Percentiles rank a stretch among this genome's conserved stretches.
These are phyloP conservation scores for Scutellaria minor DNA, from an alignment of 257 asterid genomes.

Conservation along the genomic window DNA sequence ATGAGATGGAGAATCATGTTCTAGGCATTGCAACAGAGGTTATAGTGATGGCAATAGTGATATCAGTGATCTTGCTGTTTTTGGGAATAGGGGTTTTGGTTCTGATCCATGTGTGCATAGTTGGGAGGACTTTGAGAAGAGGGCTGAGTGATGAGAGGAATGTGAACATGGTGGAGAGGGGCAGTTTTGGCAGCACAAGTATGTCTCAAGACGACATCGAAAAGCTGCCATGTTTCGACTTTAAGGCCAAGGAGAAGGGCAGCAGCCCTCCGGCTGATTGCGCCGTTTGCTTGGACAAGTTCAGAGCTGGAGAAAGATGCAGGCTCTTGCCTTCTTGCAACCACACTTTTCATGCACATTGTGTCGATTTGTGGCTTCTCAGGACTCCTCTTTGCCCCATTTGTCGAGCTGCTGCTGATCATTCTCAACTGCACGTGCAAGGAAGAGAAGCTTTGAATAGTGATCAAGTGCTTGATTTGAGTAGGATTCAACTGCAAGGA, in stretches of 20 bases:
- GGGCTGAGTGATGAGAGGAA: slow-evolving; percentile 20
- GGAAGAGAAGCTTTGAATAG: too few species aligned
- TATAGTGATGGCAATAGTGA: slow-evolving; percentile 50
- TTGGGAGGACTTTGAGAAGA: slow-evolving; percentile 53
- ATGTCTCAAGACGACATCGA: slow-evolving; percentile 79
- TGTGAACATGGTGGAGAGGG: slow-evolving; percentile 43
- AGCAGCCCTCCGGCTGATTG: slow-evolving; percentile 54
- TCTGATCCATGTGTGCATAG: slow-evolving; percentile 65
- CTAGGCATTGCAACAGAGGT: slow-evolving; percentile 40
- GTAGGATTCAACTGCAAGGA: not conserved
- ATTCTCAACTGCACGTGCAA: too few species aligned
- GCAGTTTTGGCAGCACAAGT: slow-evolving; percentile 56
- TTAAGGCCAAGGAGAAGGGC: slow-evolving; percentile 50
- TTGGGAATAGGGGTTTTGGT: slow-evolving; percentile 54
- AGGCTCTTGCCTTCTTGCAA: slow-evolving; percentile 67
- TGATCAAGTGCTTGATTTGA: too few species aligned
- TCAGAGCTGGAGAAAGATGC: slow-evolving; percentile 65
- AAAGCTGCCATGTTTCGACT: slow-evolving; percentile 74
- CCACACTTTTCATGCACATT: slow-evolving; percentile 73
- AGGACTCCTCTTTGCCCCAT: slow-evolving; percentile 63
- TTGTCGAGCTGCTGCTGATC: slow-evolving; percentile 60
- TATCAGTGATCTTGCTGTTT: slow-evolving; percentile 54
- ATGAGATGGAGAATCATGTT: slow-evolving; percentile 38
- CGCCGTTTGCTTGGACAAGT: slow-evolving; percentile 68
- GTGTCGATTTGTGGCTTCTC: slow-evolving; percentile 78